A percentile compares a stretch with the other conserved stretches of the same genome.
Evolutionary conservation across 1,284 basidiomycete genomes (phyloP).

Genomic region (Ustilago trichophora): DNA sequence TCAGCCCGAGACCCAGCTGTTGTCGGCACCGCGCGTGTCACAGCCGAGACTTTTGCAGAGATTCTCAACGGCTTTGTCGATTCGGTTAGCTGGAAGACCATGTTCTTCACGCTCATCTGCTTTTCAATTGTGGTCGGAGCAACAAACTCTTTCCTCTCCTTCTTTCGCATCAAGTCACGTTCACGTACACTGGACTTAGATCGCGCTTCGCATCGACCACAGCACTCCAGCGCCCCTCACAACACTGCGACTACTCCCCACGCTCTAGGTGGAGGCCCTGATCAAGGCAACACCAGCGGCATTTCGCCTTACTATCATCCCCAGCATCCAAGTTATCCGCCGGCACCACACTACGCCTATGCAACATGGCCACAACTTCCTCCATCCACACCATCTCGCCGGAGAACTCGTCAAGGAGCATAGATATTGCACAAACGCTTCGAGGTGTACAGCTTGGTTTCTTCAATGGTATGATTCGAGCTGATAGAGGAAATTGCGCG

Average conservation of each 20-base stretch:
- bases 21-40: slow-evolving; percentile 85
- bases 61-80: slow-evolving; percentile 96
- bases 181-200: slow-evolving; percentile 9
- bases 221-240: slow-evolving; percentile 1
- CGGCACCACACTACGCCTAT: slow-evolving; percentile 16
- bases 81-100: slow-evolving; percentile 93
- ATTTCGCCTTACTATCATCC: slow-evolving; percentile 18
- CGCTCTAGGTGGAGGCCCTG: background rate
- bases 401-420: slow-evolving; percentile 7
- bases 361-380: slow-evolving; percentile 29
- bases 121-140: slow-evolving; percentile 61
- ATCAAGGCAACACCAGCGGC: slow-evolving; percentile 5
- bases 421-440: background rate
- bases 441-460: background rate
- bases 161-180: slow-evolving; percentile 56
- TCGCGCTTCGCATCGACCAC: slow-evolving; percentile 2
- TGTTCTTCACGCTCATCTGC: slow-evolving; percentile 70
- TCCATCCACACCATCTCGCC: slow-evolving; percentile 26
- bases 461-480: too few species aligned
- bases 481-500: too few species aligned
- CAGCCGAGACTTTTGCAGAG: slow-evolving; percentile 93
- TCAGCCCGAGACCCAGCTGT: slow-evolving; percentile 92
- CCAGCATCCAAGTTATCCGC: slow-evolving; percentile 11
- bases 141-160: slow-evolving; percentile 62
- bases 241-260: background rate